A percentile compares a stretch with the other conserved stretches of the same genome.
Conservation (phyloP, 352 stramenopile species). For the Phytophthora sansomeana region DNA sequence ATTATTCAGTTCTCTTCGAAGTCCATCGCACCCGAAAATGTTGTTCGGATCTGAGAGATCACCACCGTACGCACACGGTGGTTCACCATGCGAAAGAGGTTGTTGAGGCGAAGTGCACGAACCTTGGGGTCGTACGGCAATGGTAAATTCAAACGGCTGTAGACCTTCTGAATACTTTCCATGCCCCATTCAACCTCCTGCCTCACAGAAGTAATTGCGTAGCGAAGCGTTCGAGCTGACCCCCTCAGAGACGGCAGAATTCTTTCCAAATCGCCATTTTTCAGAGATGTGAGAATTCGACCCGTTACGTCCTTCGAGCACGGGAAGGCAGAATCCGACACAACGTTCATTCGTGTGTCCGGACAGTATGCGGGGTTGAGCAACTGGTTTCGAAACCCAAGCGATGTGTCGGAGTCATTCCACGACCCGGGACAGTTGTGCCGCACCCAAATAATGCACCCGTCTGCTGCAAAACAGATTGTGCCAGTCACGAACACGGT, state of each 20-base stretch:
- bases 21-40: constrained; percentile 1
- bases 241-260: constrained; percentile 1
- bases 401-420: background rate
- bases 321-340: constrained; percentile 4
- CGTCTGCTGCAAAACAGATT: constrained; percentile 14
- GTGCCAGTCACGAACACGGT: constrained; percentile 13
- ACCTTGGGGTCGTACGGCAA: constrained; percentile 1
- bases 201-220: constrained; percentile 7
- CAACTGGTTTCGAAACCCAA: background rate
- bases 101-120: background rate
- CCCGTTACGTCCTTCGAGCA: background rate
- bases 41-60: constrained; percentile 2
- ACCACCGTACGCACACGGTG: constrained; percentile 13
- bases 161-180: constrained; percentile 5
- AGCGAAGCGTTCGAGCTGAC: background rate
- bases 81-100: constrained; percentile 10
- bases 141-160: background rate
- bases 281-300: constrained; percentile 1
- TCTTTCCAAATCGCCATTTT: constrained; percentile 1
- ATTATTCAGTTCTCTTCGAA: constrained; percentile 3
- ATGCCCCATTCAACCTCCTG: constrained; percentile 1
- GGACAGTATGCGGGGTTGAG: background rate
- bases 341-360: background rate
- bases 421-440: constrained; percentile 30
- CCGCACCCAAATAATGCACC: background rate